A percentile compares a stretch with the other conserved stretches of the same genome.
phyloP scores from a whole-genome alignment of 225 moss, liverwort and hornwort genomes.

The Bryoerythrophyllum caledonicum region DNA sequence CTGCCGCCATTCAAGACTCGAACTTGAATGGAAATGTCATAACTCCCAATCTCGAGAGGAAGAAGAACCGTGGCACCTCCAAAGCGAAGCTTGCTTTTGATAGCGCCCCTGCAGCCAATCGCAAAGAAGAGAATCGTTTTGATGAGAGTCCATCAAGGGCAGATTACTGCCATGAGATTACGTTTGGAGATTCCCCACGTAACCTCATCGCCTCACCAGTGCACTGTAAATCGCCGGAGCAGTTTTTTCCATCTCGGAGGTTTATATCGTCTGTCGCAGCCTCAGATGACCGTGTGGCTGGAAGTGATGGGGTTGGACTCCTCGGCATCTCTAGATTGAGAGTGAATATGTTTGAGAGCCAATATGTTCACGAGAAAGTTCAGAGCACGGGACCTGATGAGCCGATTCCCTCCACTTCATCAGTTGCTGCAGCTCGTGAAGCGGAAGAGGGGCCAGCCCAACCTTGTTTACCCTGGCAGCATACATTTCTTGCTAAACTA shows the following conservation, averaged over 20 bases:
- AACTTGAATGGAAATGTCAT: constrained; percentile 16
- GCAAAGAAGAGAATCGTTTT: constrained; percentile 13
- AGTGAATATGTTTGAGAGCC: constrained; percentile 33
- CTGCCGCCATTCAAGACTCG: constrained; percentile 34
- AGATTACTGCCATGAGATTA: constrained; percentile 20
- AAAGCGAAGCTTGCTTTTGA: constrained; percentile 52
- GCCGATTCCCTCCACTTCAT: constrained; percentile 10
- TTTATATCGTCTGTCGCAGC: constrained; percentile 25
- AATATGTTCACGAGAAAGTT: constrained; percentile 18
- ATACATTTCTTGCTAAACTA: constrained; percentile 33
- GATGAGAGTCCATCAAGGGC: constrained; percentile 23
- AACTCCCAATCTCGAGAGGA: constrained; percentile 41
- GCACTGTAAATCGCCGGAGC: constrained; percentile 56
- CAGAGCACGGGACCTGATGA: constrained; percentile 20
- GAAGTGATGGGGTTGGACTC: constrained; percentile 19
- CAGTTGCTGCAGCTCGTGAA: constrained; percentile 10
- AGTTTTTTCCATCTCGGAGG: constrained; percentile 28
- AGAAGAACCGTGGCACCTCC: constrained; percentile 43
- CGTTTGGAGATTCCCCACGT: constrained; percentile 32
- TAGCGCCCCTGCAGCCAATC: constrained; percentile 16
- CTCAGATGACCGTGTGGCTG: constrained; percentile 25
- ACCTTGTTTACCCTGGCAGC: constrained; percentile 32
- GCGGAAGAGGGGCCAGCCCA: constrained; percentile 27
- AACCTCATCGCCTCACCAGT: constrained; percentile 48
- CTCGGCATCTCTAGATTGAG: constrained; percentile 25